Conservation (phyloP, 2,329 filamentous ascomycete species). For the Sporothrix protearum region DNA sequence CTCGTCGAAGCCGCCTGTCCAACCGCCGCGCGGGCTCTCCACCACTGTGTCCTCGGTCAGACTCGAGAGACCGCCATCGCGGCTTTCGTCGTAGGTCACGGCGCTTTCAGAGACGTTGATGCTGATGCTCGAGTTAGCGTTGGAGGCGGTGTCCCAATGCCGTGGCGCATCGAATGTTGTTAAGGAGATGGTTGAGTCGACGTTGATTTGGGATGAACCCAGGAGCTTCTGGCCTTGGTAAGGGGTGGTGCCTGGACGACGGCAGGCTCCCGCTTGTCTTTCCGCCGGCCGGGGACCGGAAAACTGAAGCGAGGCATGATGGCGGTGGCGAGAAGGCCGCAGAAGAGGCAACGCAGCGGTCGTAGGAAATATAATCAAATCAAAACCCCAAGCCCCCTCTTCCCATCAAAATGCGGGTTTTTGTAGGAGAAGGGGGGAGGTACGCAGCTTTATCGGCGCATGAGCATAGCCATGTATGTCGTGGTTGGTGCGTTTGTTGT, state of each 20-base stretch:
- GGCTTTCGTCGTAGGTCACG: slow-evolving; percentile 34
- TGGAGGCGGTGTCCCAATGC: slow-evolving; percentile 44
- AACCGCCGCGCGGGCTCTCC: slow-evolving; percentile 27
- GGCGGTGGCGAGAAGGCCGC: background rate
- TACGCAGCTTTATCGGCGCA: background rate
- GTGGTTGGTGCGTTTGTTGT: background rate
- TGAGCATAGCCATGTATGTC: slow-evolving; percentile 7
- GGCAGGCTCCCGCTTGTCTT: slow-evolving; percentile 38
- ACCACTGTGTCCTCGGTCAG: slow-evolving; percentile 32
- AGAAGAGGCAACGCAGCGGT: background rate
- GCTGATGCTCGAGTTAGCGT: slow-evolving; percentile 41
- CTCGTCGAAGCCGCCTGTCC: slow-evolving; percentile 41
- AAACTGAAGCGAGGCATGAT: slow-evolving; percentile 46
- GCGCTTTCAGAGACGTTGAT: slow-evolving; percentile 44
- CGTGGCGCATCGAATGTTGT: slow-evolving; percentile 28
- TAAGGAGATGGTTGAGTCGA: slow-evolving; percentile 36
- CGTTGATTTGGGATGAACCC: slow-evolving; percentile 45
- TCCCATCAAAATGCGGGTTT: background rate
- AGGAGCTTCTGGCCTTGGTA: slow-evolving; percentile 53
- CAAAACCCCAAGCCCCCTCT: slow-evolving; percentile 3
- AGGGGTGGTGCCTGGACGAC: slow-evolving; percentile 39
- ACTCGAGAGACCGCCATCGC: slow-evolving; percentile 30
- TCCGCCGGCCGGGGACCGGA: slow-evolving; percentile 45
- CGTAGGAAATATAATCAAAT: background rate
- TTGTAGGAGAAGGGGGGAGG: slow-evolving; percentile 3